phyloP scores from a whole-genome alignment of 768 basidiomycete genomes.

The Macrocybe gigantea region DNA sequence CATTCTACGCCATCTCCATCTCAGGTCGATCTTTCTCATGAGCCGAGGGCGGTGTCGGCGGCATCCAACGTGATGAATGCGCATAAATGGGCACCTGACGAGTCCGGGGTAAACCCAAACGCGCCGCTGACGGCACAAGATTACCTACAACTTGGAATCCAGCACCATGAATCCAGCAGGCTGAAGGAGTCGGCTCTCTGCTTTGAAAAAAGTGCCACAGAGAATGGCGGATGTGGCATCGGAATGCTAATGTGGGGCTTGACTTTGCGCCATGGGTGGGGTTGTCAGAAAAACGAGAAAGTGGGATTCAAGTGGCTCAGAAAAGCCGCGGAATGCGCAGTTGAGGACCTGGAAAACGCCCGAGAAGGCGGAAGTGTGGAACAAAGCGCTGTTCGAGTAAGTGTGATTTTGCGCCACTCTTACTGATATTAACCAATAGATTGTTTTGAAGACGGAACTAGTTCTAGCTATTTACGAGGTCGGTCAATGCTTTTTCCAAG shows the following conservation, averaged over 20 bases:
- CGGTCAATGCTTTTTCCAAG: slow-evolving; percentile 88
- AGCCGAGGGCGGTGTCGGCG: too few relatives aligned
- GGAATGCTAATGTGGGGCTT: slow-evolving; percentile 95
- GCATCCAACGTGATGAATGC: too few relatives aligned
- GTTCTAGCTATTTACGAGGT: slow-evolving; percentile 90
- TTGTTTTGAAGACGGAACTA: slow-evolving; percentile 55
- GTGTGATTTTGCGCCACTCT: slow-evolving; percentile 1
- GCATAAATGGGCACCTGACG: too few relatives aligned
- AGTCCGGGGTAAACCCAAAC: neutral
- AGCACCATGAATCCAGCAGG: slow-evolving; percentile 69
- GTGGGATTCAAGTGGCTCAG: slow-evolving; percentile 78
- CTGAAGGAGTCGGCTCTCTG: slow-evolving; percentile 61
- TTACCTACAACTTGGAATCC: slow-evolving; percentile 71
- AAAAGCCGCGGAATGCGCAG: slow-evolving; percentile 76
- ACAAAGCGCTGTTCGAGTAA: slow-evolving; percentile 47
- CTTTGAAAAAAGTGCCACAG: slow-evolving; percentile 73
- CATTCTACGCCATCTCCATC: too few relatives aligned
- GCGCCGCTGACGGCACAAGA: slow-evolving; percentile 46
- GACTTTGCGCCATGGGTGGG: slow-evolving; percentile 85
- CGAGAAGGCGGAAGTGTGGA: slow-evolving; percentile 44
- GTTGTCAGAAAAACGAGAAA: slow-evolving; percentile 73
- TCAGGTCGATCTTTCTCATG: too few relatives aligned
- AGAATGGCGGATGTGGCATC: slow-evolving; percentile 74
- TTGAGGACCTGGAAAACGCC: slow-evolving; percentile 66
- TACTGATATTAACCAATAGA: neutral